Evolutionary conservation across 768 basidiomycete genomes (phyloP), one percentile per base, ranked within the genome.

Genomic region (Trichaptum fuscoviolaceum): DNA sequence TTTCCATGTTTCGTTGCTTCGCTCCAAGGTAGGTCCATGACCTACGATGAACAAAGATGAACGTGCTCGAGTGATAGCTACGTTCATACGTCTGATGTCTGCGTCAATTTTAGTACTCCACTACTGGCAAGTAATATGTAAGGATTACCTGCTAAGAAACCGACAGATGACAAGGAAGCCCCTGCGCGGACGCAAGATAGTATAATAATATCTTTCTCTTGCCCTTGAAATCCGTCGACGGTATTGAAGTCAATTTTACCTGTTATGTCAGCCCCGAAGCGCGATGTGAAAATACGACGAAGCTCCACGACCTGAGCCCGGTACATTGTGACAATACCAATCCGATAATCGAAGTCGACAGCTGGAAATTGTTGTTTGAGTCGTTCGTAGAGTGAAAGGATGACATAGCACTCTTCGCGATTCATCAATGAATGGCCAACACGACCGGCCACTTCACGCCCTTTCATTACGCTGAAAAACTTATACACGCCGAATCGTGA

Each of bases 141-240:
- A 67, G 17, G 64, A 68, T 71, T 70, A 89, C 92, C 95, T 70
- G 87, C 84, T 71, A 99, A 83, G 81, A 99, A 99, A 67, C 97
- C 97, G 65, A 99, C 86, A 0, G 81, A 85, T 66, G 85, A 83
- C 23, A 94, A 75, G n/a, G 91, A 89, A 20, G 92, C 88, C 6
- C 97, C 95, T 10, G 95, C 92, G 69, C 97, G 87, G 23, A 99
- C 97, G 74, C 95, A 97, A 2, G 97, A 99, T 23, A 99, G 82
- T 70, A 99, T 98, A 77, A 99, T 96, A 64, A 99, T 86, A 71
- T 96, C 94, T 75, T 99, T 99, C 76, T 99, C 97, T 79, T 99
- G 97, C 62, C 97, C 97, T 76, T 99, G 97, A 73, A 99, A 99
- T 10, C 96, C 97, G 77, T 99, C 96, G 52, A 99, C 96, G 0